A percentile compares a stretch with the other conserved stretches of the same genome.
Conservation (phyloP, 305 asterid species). For the Fraxinus greggii region DNA sequence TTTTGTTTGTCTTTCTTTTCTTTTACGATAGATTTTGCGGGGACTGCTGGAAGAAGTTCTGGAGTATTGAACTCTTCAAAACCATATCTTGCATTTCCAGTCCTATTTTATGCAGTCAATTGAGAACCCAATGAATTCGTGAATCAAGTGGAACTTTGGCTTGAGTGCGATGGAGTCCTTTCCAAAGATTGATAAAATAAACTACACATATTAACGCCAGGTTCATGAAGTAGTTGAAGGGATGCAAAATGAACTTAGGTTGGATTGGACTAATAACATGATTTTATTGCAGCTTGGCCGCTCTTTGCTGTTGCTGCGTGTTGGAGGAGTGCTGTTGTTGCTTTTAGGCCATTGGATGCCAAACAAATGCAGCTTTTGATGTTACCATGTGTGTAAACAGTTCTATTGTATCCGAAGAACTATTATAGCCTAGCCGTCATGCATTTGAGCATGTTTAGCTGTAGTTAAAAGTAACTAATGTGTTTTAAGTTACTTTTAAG, state of each 20-base stretch:
- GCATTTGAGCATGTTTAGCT: neutral
- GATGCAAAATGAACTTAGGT: neutral
- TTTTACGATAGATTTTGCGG: neutral
- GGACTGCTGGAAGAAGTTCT: neutral
- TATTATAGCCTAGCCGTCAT: neutral
- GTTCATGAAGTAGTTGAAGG: neutral
- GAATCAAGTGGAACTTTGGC: neutral
- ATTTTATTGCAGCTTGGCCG: conserved; percentile 19
- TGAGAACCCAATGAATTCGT: neutral
- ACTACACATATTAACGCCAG: neutral
- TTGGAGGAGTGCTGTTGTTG: conserved; percentile 23
- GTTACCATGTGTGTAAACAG: neutral
- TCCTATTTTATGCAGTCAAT: neutral
- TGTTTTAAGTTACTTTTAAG: neutral
- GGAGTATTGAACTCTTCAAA: neutral
- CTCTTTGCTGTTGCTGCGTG: conserved; percentile 24
- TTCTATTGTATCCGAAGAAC: neutral
- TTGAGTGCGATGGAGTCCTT: neutral
- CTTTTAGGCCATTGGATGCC: conserved; percentile 7
- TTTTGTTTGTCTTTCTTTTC: neutral
- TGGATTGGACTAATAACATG: neutral
- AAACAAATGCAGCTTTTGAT: neutral
- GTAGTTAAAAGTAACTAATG: neutral
- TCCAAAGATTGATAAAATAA: neutral
- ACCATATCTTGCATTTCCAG: neutral